Evolutionary conservation across 805 yeast species (phyloP), one percentile per base, ranked within the genome.

Genomic region (Zygoascus biomembranicola): DNA sequence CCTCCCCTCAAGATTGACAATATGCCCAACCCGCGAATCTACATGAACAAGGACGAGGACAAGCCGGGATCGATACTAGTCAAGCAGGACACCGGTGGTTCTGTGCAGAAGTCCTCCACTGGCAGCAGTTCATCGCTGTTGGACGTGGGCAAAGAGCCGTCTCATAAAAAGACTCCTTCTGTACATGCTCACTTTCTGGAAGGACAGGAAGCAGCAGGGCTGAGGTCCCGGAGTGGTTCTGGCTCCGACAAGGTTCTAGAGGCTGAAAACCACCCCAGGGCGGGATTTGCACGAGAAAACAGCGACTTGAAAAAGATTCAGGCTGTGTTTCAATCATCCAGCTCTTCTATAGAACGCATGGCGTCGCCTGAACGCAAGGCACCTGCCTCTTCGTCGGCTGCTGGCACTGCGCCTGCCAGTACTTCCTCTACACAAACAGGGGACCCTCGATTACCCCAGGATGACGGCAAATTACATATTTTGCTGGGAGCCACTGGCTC

Each of bases 401-500:
- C 49, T 32, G 53, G 47, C 13, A 58, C 23, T n/a, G 43, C 43
- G 10, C 11, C 35, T 31, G 16, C 26, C 52, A 48, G 26, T 19
- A 47, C 43, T 47, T n/a, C 79, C 60, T 77, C 76, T 51, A 68
- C 71, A 20, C 67, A 75, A 11, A 80, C 79, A 59, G 71, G 79
- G 47, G 90, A 85, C 62, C 80, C 84, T 2, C 73, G 85, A 10
- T 69, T 82, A 55, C 85, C 85, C 2, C 80, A 85, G 67, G 95
- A 89, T 65, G 97, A 90, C 68, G 92, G 89, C 11, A 90, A 89
- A 66, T 76, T 87, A 55, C 97, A 90, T 70, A 82, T 90, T 42
- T 72, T 90, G 55, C 73, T 90, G 55, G 97, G 94, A 11, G 90
- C 90, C 37, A 88, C 96, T 32, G 97, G 97, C 2, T 84, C 94